Evolutionary conservation across 257 asterid genomes (phyloP).

Genomic region (Solanum megistacrolobum): DNA sequence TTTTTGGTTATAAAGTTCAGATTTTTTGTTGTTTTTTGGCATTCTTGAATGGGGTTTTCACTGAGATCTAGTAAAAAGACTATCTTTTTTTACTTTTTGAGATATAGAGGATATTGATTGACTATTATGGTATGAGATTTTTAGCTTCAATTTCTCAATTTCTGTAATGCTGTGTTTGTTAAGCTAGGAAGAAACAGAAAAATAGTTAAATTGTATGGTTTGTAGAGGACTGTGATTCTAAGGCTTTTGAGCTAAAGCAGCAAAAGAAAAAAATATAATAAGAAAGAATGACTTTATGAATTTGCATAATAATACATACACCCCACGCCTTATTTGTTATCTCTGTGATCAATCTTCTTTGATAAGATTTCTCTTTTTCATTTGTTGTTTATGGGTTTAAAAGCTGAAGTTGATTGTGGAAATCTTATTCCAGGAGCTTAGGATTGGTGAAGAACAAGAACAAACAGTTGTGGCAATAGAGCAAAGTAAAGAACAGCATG

Average conservation of each 20-base stretch:
- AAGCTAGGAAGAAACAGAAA: not conserved
- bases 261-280: not conserved
- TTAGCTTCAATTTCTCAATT: not conserved
- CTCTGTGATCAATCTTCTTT: not conserved
- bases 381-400: not conserved
- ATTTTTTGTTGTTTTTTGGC: not conserved
- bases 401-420: not conserved
- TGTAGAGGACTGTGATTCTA: not conserved
- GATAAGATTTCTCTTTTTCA: not conserved
- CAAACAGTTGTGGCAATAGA: conserved; percentile 19
- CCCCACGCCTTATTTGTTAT: not conserved
- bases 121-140: not conserved
- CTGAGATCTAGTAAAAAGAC: not conserved
- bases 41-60: not conserved
- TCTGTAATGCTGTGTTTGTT: not conserved
- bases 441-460: conserved; percentile 7
- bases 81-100: not conserved
- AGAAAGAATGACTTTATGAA: not conserved
- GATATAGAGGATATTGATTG: not conserved
- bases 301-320: not conserved
- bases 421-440: conserved; percentile 22
- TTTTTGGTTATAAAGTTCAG: not conserved
- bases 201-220: not conserved
- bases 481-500: conserved; percentile 60
- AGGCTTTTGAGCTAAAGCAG: not conserved